These are phyloP conservation scores for Penicillium desertorum DNA, from an alignment of 495 filamentous ascomycete genomes.

Conservation along the genomic window DNA sequence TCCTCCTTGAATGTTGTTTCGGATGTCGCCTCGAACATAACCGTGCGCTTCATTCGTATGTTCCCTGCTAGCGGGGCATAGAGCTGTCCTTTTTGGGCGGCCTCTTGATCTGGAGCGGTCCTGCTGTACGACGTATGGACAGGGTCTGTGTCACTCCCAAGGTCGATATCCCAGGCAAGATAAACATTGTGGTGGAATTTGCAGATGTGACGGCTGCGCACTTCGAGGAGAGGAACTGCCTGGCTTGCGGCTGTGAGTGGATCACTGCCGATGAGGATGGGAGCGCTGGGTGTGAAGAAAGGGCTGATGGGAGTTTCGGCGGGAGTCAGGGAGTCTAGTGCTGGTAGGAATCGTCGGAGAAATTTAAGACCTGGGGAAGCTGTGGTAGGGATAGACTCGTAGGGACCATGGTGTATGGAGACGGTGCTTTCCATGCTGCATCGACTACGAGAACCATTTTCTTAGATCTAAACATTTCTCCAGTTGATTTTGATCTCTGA, in stretches of 20 bases:
- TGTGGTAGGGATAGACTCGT: conserved; percentile 16
- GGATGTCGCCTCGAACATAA: conserved; percentile 29
- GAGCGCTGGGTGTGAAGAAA: conserved; percentile 24
- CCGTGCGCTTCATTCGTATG: conserved; percentile 22
- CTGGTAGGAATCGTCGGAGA: conserved; percentile 25
- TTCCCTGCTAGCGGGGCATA: conserved; percentile 13
- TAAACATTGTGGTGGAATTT: conserved; percentile 23
- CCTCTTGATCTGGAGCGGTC: not conserved
- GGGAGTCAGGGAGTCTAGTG: conserved; percentile 20
- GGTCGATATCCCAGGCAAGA: conserved; percentile 30
- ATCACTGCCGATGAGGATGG: conserved; percentile 21
- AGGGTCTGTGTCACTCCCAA: not conserved
- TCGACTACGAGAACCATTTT: not conserved
- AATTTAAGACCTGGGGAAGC: conserved; percentile 26
- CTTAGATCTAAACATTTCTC: too few species aligned
- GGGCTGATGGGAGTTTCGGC: conserved; percentile 6
- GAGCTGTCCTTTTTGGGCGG: conserved; percentile 7
- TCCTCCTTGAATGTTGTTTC: conserved; percentile 24
- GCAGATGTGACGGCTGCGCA: conserved; percentile 18
- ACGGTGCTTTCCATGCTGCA: conserved; percentile 13
- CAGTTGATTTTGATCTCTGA: not conserved
- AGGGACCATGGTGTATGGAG: conserved; percentile 22
- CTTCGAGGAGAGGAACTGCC: conserved; percentile 21
- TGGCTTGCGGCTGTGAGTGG: conserved; percentile 13
- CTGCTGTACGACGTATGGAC: conserved; percentile 1